Base-by-base conservation (phyloP, 1,139 yeast species). In the Yamadazyma atmosphaerica region DNA sequence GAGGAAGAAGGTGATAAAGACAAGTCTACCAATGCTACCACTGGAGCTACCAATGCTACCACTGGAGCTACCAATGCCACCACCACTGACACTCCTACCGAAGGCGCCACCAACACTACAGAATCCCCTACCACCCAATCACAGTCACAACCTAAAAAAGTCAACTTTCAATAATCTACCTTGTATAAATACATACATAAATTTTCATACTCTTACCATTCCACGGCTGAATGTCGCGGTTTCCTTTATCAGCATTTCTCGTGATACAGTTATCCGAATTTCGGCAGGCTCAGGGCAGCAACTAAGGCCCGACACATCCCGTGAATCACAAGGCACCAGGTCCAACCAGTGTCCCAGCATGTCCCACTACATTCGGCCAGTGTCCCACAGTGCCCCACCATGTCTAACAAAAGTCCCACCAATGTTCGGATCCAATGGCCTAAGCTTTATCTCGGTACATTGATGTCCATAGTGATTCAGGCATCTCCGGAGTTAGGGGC, bases 1-100 rank as follows among this genome's bases (percentile, higher is more conserved):
- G 74, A 65, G 9, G 72, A 66, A 4, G 71, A 60, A n/a, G 50
- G 49, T 12, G 50, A 23, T 7, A 17, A 17, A 30, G 10, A 18
- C 3, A 14, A 32, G n/a, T 16, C n/a, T 9, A 23, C 15, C 15
- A 32, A 38, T 6, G 16, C 22, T 17, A 6, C 15, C 4, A 11
- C 17, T 11, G 16, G 6, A 10, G 31, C 10, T 15, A n/a, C 15
- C 15, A 32, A 38, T 6, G 16, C 22, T 17, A 6, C 15, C 4
- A 11, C 17, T 11, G 16, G 6, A 10, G 31, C 10, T 15, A n/a
- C 15, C 15, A 32, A 38, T 6, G 12, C 25, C 16, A 4, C n/a
- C 3, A 6, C 22, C 11, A 12, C 8, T 6, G 22, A 19, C 6
- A 6, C 22, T 6, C 9, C 22, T 19, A 19, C 26, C 7, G 12